These are phyloP conservation scores for Solanum etuberosum DNA, from an alignment of 257 asterid species.

Conservation along the genomic window DNA sequence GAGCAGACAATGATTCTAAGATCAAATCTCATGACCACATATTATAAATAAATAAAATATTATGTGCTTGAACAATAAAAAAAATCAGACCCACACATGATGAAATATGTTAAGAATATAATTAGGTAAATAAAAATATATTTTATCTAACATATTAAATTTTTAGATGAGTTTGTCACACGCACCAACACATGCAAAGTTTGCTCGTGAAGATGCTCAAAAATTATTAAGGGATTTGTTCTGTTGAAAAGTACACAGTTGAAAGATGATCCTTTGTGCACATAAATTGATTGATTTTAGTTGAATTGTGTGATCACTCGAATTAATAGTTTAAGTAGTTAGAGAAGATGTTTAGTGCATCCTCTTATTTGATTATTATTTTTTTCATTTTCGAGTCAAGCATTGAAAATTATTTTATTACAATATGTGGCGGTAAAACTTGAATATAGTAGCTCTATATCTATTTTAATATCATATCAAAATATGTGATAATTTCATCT, in stretches of 20 bases:
- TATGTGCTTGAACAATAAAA: background rate
- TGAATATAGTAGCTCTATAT: background rate
- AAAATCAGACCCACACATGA: background rate
- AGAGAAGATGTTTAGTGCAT: background rate
- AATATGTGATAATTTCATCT: no score
- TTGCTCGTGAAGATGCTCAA: background rate
- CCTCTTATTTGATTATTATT: background rate
- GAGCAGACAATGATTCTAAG: background rate
- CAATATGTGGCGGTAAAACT: background rate
- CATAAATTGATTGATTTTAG: background rate
- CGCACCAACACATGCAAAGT: no score
- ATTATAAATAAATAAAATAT: no score
- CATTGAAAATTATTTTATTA: background rate
- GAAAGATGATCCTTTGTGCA: background rate
- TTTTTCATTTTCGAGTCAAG: background rate
- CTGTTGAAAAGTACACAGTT: background rate
- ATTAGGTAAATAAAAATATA: background rate
- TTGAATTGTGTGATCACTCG: background rate
- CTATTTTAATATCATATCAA: no score
- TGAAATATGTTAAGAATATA: background rate
- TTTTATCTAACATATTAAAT: background rate
- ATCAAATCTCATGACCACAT: background rate
- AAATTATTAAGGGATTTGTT: background rate
- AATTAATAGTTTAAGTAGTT: background rate
- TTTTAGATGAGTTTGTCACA: no score